Base-by-base conservation (phyloP, 2,329 filamentous ascomycete species). In the Aspergillus sclerotialis region DNA sequence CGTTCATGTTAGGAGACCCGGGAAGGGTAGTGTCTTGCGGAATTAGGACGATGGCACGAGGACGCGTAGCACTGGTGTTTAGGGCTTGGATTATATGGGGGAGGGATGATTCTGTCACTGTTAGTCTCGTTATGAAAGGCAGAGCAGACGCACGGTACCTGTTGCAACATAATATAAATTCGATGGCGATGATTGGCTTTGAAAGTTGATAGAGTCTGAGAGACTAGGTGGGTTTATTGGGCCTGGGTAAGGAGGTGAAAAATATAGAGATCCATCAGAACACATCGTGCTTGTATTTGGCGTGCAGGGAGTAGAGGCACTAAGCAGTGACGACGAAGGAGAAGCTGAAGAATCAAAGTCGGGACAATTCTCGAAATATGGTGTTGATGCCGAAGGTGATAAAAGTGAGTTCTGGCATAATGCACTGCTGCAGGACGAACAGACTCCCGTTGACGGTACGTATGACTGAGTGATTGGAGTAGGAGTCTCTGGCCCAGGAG, bases 31-130 rank as follows among this genome's bases (percentile, higher is more conserved):
- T n/a, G n/a, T 10, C 24, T 15, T 35, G 36, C 6, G 37, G 39
- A 12, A 48, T 31, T 2, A 48, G 14, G 21, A 48, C 40, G n/a
- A 48, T 38, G 3, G 42, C 42, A 13, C 45, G 43, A 5, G 42
- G 31, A 8, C 37, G 35, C 6, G 35, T 26, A 6, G 35, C 11
- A 6, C 32, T 31, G 4, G 32, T 26, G 6, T 37, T 33, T 3
- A 48, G 14, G 3, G 36, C 32, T 26, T 48, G 46, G 21, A 49
- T 36, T 4, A 47, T 40, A 25, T 49, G 46, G 4, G 44, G 46
- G 4, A 49, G 40, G 12, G 42, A 38, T 2, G 35, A 19, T 14
- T 49, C 46, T 48, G 8, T 9, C 8, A n/a, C 10, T 1, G 11
- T 32, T 26, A 32, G 5, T 3, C 14, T 23, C 6, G 9, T 8